Base-by-base conservation (phyloP, 352 stramenopile species). In the Halophytophthora polymorphica region DNA sequence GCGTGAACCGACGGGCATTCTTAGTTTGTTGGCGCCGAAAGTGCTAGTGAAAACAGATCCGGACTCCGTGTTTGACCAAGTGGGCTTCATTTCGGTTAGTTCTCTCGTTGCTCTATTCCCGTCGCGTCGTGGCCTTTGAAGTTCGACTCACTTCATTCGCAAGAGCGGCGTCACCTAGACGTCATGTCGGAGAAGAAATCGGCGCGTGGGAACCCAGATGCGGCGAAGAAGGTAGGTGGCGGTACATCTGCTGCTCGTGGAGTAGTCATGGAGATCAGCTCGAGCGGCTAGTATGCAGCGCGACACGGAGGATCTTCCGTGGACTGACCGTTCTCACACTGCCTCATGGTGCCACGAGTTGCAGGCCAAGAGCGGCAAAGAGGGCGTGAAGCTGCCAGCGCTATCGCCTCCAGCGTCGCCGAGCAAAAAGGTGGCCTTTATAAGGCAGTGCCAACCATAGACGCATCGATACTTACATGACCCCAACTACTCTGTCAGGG, bases 311-410 rank as follows among this genome's bases (percentile, higher is more conserved):
- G 15, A 21, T 15, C 37, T 19, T 18, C 22, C 22, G n/a, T 7
- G 17, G 12, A 40, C 25, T 11, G 15, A 36, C 14, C 48, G 2
- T 28, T 34, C 21, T 38, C 13, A 10, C 12, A 48, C 15, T 43
- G n/a, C n/a, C n/a, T n/a, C n/a, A n/a, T 4, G 18, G 3, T 34
- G 10, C n/a, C 21, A n/a, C 28, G 13, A 29, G 13, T 2, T 19
- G 13, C 31, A 71, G 55, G 34, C 17, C 18, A 70, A 66, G 48
- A 34, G 19, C 33, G 48, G 28, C 14, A 86, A 77, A 59, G 63
- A 79, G 21, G 41, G 52, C 7, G 57, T 84, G 35, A 84, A 82
- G 38, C 34, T 87, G 19, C 76, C 76, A 2, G 57, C 48, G 7
- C 49, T 87, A 19, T 48, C 60, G 18, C 15, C 58, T 2, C 35